These are phyloP conservation scores for Tetrapisispora nanseiensis DNA, from an alignment of 805 yeast genomes.

Conservation along the genomic window DNA sequence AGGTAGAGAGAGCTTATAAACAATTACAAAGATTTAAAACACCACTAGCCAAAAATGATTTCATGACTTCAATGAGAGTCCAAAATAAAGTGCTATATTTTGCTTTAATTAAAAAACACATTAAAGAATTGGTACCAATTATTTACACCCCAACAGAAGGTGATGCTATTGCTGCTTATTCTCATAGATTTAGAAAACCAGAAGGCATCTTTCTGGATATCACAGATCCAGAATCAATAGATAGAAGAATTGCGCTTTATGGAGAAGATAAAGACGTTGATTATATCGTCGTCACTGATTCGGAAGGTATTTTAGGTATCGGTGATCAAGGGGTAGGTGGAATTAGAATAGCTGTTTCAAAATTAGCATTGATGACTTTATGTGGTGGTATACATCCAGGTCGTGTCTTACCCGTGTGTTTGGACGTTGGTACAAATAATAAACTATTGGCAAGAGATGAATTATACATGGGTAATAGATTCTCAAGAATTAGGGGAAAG, in stretches of 20 bases:
- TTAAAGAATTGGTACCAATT: slow-evolving; percentile 77
- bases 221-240: slow-evolving; percentile 69
- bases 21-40: slow-evolving; percentile 72
- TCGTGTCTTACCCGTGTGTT: slow-evolving; percentile 79
- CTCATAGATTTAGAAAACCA: slow-evolving; percentile 88
- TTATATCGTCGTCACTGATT: slow-evolving; percentile 89
- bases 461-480: slow-evolving; percentile 84
- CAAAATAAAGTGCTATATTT: slow-evolving; percentile 88
- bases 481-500: slow-evolving; percentile 77
- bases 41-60: slow-evolving; percentile 84
- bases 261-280: slow-evolving; percentile 77
- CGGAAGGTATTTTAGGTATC: slow-evolving; percentile 93
- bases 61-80: slow-evolving; percentile 82
- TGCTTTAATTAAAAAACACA: slow-evolving; percentile 78
- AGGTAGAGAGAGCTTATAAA: slow-evolving; percentile 83
- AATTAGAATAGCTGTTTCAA: slow-evolving; percentile 83
- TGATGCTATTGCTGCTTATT: slow-evolving; percentile 89
- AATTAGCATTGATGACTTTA: slow-evolving; percentile 87
- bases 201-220: slow-evolving; percentile 92
- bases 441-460: slow-evolving; percentile 70
- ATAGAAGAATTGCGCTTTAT: slow-evolving; percentile 59
- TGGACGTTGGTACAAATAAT: slow-evolving; percentile 93
- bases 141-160: slow-evolving; percentile 88
- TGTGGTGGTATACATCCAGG: slow-evolving; percentile 98
- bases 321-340: slow-evolving; percentile 99